Evolutionary conservation across 768 basidiomycete species (phyloP).

Genomic region (Russula vinacea): DNA sequence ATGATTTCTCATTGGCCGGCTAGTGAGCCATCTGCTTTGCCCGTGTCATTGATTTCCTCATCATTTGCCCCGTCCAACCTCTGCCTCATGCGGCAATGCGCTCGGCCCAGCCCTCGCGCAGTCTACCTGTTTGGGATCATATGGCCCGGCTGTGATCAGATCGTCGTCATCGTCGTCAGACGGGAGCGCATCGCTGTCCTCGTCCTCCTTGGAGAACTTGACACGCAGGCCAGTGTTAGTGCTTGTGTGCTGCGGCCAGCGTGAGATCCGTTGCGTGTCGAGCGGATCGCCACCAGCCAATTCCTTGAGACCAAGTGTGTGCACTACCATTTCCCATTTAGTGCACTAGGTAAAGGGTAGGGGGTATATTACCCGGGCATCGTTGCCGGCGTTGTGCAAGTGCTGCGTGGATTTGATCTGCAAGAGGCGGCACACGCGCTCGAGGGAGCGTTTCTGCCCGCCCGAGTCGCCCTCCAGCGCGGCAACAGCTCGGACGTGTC

Average conservation of each 20-base stretch:
- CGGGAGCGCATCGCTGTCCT: conserved; percentile 40
- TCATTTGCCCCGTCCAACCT: conserved; percentile 7
- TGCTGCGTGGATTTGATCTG: conserved; percentile 47
- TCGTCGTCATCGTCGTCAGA: conserved; percentile 28
- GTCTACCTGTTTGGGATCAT: conserved; percentile 26
- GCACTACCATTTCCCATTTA: conserved; percentile 45
- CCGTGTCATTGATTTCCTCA: conserved; percentile 2
- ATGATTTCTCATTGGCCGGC: background rate
- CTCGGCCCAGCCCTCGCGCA: conserved; percentile 25
- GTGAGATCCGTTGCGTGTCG: conserved; percentile 70
- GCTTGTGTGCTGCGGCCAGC: conserved; percentile 65
- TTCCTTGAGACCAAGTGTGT: conserved; percentile 60
- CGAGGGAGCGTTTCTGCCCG: conserved; percentile 53
- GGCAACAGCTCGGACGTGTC: conserved; percentile 75
- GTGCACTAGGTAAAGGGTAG: background rate
- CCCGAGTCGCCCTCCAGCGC: conserved; percentile 63
- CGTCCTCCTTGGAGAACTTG: conserved; percentile 56
- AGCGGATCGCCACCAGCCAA: conserved; percentile 76
- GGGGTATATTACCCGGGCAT: conserved; percentile 57
- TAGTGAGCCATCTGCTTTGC: background rate
- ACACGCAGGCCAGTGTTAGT: conserved; percentile 45
- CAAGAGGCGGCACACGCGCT: conserved; percentile 60
- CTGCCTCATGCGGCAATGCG: conserved; percentile 5
- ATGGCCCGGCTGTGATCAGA: conserved; percentile 27
- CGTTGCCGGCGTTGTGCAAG: conserved; percentile 85